These are phyloP conservation scores for Calonectria pseudoreteaudii DNA, from an alignment of 2,329 filamentous ascomycete species.

Conservation along the genomic window DNA sequence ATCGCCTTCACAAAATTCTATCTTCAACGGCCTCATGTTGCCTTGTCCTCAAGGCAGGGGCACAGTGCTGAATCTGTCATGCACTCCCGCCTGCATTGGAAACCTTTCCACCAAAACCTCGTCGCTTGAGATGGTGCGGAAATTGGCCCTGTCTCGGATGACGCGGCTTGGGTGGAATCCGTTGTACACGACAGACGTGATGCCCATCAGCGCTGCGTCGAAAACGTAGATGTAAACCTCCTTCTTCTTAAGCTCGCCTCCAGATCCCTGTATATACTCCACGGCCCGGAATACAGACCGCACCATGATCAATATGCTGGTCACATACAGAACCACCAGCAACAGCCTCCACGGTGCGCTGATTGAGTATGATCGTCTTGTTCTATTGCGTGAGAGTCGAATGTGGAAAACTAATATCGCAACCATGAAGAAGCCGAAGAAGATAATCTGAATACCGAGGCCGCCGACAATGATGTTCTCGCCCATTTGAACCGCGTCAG, in stretches of 20 bases:
- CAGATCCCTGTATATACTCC: not conserved
- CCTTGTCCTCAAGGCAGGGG: not conserved
- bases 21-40: not conserved
- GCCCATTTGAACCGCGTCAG: not conserved
- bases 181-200: not conserved
- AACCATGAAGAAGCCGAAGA: not conserved
- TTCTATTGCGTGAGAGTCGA: not conserved
- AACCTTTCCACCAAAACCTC: not conserved
- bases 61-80: not conserved
- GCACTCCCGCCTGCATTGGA: not conserved
- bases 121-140: not conserved
- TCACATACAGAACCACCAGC: not conserved
- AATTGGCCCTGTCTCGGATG: not conserved
- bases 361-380: not conserved
- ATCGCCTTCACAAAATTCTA: not conserved
- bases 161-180: not conserved
- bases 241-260: not conserved
- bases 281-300: not conserved
- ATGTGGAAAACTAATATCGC: not conserved
- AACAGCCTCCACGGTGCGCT: not conserved
- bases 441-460: not conserved
- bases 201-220: not conserved
- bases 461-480: not conserved
- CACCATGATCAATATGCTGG: not conserved
- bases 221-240: constrained; percentile 2